These are phyloP conservation scores for Gomphus sp. DNA, from an alignment of 1,284 basidiomycete species.

Conservation along the genomic window DNA sequence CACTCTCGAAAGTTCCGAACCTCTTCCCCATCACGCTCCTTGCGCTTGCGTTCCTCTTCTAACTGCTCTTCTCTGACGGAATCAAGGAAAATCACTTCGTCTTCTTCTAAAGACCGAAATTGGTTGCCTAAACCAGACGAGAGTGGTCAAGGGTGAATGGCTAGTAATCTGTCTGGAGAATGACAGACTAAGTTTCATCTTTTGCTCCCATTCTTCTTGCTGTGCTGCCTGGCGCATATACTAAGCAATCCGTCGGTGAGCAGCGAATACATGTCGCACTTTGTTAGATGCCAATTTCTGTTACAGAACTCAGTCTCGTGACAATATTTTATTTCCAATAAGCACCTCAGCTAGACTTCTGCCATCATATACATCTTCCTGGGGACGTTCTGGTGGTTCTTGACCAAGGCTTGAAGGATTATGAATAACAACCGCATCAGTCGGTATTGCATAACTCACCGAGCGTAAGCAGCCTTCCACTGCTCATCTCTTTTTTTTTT, in stretches of 20 bases:
- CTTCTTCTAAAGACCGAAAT: conserved; percentile 83
- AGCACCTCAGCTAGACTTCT: conserved; percentile 82
- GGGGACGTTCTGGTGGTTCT: conserved; percentile 72
- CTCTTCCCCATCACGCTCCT: conserved; percentile 74
- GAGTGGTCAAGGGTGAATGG: conserved; percentile 9
- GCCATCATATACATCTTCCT: conserved; percentile 76
- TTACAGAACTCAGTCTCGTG: conserved; percentile 25
- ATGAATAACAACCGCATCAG: too few species aligned
- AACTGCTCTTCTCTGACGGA: conserved; percentile 70
- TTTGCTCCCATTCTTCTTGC: conserved; percentile 92
- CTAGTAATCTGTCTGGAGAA: neutral
- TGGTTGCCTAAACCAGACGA: conserved; percentile 60
- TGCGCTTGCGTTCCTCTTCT: conserved; percentile 64
- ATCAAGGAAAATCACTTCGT: conserved; percentile 84
- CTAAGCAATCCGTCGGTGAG: neutral
- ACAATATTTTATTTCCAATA: conserved; percentile 17
- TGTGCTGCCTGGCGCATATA: conserved; percentile 54
- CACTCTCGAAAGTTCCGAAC: conserved; percentile 73
- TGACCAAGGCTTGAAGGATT: conserved; percentile 57
- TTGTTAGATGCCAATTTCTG: conserved; percentile 79
- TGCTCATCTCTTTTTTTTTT: conserved; percentile 72
- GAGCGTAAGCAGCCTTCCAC: conserved; percentile 88
- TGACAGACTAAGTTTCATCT: conserved; percentile 70
- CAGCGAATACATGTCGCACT: conserved; percentile 31
- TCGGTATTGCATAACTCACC: conserved; percentile 31